Percentiles rank a stretch among this genome's conserved stretches.
Conservation (phyloP, 805 yeast species). For the Yarrowia hollandica region DNA sequence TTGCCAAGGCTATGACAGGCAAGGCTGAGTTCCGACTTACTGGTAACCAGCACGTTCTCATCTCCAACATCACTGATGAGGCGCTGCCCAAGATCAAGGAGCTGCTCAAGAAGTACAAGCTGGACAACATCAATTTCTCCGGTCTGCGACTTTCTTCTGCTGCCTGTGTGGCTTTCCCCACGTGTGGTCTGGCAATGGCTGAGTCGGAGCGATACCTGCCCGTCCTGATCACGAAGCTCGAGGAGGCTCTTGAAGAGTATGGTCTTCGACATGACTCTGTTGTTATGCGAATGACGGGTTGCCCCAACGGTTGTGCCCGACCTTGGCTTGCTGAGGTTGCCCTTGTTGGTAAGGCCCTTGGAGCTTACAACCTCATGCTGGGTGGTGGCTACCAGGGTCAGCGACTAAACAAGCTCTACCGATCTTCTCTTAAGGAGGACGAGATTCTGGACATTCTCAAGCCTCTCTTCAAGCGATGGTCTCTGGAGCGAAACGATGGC, state of each 20-base stretch:
- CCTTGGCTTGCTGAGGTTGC: conserved; percentile 98
- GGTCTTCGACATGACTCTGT: conserved; percentile 93
- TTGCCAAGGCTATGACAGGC: conserved; percentile 68
- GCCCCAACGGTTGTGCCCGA: conserved; percentile 98
- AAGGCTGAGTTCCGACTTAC: conserved; percentile 83
- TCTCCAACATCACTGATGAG: conserved; percentile 70
- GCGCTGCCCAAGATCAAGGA: conserved; percentile 63
- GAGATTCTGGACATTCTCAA: conserved; percentile 75
- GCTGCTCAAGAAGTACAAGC: conserved; percentile 67
- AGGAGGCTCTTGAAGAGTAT: conserved; percentile 81
- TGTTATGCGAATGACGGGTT: conserved; percentile 98
- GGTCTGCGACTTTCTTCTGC: conserved; percentile 87
- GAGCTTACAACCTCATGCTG: conserved; percentile 87
- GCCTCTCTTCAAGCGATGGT: conserved; percentile 92
- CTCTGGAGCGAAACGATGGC: conserved; percentile 82
- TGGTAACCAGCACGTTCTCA: conserved; percentile 89
- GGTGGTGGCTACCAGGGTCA: conserved; percentile 97
- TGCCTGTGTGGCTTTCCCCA: conserved; percentile 97
- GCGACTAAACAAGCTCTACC: conserved; percentile 84
- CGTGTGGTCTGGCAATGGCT: conserved; percentile 99
- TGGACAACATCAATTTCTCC: conserved; percentile 80
- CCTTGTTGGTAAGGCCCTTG: conserved; percentile 89
- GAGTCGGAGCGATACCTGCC: conserved; percentile 95
- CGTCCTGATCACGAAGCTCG: conserved; percentile 74
- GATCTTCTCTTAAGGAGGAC: conserved; percentile 85